Evolutionary conservation across 192 early-diverging fungal genomes (phyloP).

Genomic region (Mortierella antarctica): DNA sequence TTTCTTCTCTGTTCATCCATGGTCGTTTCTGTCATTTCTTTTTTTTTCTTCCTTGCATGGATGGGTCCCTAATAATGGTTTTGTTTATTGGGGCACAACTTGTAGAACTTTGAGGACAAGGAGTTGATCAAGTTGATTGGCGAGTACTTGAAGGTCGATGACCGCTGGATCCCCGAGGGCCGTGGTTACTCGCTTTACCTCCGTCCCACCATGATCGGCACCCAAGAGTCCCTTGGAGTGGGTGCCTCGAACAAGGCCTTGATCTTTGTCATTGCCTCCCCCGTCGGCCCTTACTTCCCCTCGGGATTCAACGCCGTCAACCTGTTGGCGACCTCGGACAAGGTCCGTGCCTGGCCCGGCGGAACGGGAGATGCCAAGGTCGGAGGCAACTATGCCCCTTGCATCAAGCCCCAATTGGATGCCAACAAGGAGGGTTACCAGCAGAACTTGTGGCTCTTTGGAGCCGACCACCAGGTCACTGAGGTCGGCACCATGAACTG

Average conservation of each 20-base stretch:
- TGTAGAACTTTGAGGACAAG: conserved; percentile 70
- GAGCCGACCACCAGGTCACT: conserved; percentile 84
- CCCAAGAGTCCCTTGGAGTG: conserved; percentile 87
- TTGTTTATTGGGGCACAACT: conserved; percentile 24
- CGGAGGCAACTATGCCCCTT: conserved; percentile 90
- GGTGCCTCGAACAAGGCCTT: conserved; percentile 81
- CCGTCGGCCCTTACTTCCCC: conserved; percentile 96
- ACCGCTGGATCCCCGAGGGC: conserved; percentile 91
- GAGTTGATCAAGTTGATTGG: conserved; percentile 87
- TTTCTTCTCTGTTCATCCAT: not conserved
- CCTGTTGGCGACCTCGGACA: conserved; percentile 85
- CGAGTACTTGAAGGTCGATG: conserved; percentile 82
- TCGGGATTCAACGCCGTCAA: conserved; percentile 92
- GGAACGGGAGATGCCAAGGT: conserved; percentile 95
- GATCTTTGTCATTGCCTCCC: conserved; percentile 90
- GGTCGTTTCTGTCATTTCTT: conserved; percentile 2
- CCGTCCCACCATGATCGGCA: conserved; percentile 93
- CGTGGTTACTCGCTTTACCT: conserved; percentile 94
- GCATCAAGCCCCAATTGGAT: conserved; percentile 83
- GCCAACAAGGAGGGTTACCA: conserved; percentile 91
- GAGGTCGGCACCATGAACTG: conserved; percentile 99
- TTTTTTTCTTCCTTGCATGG: not conserved
- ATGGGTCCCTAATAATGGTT: not conserved
- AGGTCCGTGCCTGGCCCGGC: conserved; percentile 94
- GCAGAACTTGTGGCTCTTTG: conserved; percentile 97